Evolutionary conservation across 2,329 filamentous ascomycete species (phyloP).

Genomic region (Atkinsonella hypoxylon): DNA sequence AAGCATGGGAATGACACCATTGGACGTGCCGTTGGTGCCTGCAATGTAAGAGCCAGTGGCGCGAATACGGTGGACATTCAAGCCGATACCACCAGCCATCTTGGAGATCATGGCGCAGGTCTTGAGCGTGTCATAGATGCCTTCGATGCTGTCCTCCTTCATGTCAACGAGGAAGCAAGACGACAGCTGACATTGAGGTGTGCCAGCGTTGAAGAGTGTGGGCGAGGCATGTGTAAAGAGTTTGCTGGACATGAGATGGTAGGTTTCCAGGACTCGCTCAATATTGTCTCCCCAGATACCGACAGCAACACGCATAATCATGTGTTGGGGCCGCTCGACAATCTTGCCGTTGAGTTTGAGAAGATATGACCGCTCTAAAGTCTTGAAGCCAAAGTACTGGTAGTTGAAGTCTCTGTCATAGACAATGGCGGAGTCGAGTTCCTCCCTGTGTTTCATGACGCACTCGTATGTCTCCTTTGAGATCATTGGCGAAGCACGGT

Average conservation of each 20-base stretch:
- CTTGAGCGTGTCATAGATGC: conserved; percentile 98
- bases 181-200: conserved; percentile 84
- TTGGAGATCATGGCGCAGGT: conserved; percentile 99
- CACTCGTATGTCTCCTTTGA: conserved; percentile 80
- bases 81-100: conserved; percentile 93
- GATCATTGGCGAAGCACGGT: conserved; percentile 81
- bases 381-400: conserved; percentile 99
- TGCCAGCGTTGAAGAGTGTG: conserved; percentile 96
- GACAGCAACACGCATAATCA: conserved; percentile 98
- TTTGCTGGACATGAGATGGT: conserved; percentile 98
- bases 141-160: conserved; percentile 98
- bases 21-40: conserved; percentile 95
- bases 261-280: conserved; percentile 91
- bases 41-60: conserved; percentile 96
- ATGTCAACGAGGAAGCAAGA: conserved; percentile 99
- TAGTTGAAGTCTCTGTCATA: conserved; percentile 99
- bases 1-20: conserved; percentile 95
- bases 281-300: conserved; percentile 94
- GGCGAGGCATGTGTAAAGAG: conserved; percentile 97
- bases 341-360: conserved; percentile 93
- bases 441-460: conserved; percentile 91
- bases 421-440: conserved; percentile 96
- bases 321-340: conserved; percentile 93
- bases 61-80: conserved; percentile 94
- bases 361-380: conserved; percentile 91